phyloP scores from a whole-genome alignment of 2,329 filamentous ascomycete genomes.

The Juglanconis sp. region DNA sequence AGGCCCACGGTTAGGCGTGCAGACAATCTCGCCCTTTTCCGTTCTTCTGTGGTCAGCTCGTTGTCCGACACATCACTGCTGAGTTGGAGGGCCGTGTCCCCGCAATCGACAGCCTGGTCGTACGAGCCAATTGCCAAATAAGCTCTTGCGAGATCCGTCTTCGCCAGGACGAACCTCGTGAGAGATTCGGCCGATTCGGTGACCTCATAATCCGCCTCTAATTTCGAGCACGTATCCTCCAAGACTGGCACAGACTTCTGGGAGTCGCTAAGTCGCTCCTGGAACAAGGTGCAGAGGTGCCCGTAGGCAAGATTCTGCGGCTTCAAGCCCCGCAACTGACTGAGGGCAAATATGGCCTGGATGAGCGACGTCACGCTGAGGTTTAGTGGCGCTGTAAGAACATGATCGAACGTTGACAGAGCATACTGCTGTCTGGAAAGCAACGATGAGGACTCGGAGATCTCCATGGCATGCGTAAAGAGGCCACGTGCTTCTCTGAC shows the following conservation, averaged over 20 bases:
- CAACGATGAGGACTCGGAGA: conserved; percentile 73
- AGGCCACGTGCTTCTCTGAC: conserved; percentile 65
- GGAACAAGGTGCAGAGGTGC: conserved; percentile 76
- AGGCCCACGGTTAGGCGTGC: conserved; percentile 83
- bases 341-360: conserved; percentile 83
- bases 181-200: conserved; percentile 75
- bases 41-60: conserved; percentile 61
- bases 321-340: conserved; percentile 71
- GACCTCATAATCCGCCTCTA: conserved; percentile 81
- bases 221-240: conserved; percentile 60
- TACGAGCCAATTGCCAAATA: conserved; percentile 69
- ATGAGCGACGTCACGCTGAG: conserved; percentile 63
- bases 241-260: conserved; percentile 61
- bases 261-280: conserved; percentile 75
- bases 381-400: conserved; percentile 56
- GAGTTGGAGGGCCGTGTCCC: conserved; percentile 75
- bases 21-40: conserved; percentile 72
- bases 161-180: conserved; percentile 74
- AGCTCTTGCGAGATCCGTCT: conserved; percentile 81
- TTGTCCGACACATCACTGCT: conserved; percentile 68
- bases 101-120: conserved; percentile 70
- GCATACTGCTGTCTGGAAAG: conserved; percentile 77
- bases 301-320: conserved; percentile 69
- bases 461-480: conserved; percentile 92
- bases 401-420: conserved; percentile 76